Evolutionary conservation across 805 yeast species (phyloP), one percentile per base, ranked within the genome.

Genomic region (Spencermartinsiella europaea): DNA sequence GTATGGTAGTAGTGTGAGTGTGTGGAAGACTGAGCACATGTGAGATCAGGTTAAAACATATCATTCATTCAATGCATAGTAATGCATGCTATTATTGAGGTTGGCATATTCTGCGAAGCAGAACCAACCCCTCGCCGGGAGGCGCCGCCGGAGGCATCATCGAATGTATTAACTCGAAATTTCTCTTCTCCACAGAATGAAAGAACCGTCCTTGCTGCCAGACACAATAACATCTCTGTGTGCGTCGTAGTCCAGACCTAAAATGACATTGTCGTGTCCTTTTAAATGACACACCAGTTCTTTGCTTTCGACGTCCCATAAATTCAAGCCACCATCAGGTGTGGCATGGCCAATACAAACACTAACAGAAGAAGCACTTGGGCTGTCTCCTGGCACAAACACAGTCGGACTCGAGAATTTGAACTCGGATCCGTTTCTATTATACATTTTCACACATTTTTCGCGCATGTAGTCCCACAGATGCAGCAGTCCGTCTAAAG

Each of bases 381-480:
- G n/a, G n/a, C n/a, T n/a, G n/a, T n/a, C n/a, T n/a, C n/a, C 5
- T 67, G 66, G 7, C n/a, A 81, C 65, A 55, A 84, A 83, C 12
- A 69, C 67, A 1, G 81, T 63, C 5, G 77, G 71, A 54, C 85
- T 71, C 21, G 72, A 69, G 58, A 66, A 82, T 51, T 76, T 78
- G 50, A 74, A 80, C 42, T 53, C 57, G 19, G 40, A 38, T 3
- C 44, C 56, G 31, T 51, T 60, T 34, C 55, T 57, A 36, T 49
- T 49, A 56, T 74, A 84, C 0, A 95, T 86, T 61, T 88, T 86
- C 28, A 87, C 84, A 20, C 87, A 90, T 52, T 75, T 76, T 58
- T 87, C 86, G 54, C 79, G 75, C 77, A 86, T 79, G 64, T 85
- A 88, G 64, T 88, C 93, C 96, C 96, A 90, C 31, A 90, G 61